Percentiles rank a stretch among this genome's conserved stretches.
Conservation (phyloP, 2,329 filamentous ascomycete genomes). For the Xylariaceae sp. region DNA sequence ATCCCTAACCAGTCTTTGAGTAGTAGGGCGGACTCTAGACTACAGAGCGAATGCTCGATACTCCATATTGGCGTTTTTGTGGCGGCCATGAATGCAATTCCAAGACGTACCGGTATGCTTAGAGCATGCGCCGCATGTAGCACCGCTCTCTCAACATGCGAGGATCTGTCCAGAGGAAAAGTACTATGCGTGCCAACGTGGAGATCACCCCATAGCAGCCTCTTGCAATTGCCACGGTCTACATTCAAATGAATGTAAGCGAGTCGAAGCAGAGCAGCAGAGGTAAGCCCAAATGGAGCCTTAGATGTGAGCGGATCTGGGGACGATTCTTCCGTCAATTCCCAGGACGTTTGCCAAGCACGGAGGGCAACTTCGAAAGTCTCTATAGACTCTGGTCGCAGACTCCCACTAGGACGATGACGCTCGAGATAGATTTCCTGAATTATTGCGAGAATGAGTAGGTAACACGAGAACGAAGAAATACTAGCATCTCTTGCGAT, state of each 20-base stretch:
- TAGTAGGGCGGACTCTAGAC: slow-evolving; percentile 56
- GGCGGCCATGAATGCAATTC: slow-evolving; percentile 57
- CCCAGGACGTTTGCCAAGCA: slow-evolving; percentile 59
- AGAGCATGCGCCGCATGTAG: slow-evolving; percentile 60
- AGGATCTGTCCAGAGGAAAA: slow-evolving; percentile 48
- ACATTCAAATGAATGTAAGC: slow-evolving; percentile 36
- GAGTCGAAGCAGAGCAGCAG: slow-evolving; percentile 34
- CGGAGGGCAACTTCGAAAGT: slow-evolving; percentile 53
- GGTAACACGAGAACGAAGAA: slow-evolving; percentile 59
- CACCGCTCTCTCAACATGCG: slow-evolving; percentile 44
- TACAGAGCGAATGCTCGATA: slow-evolving; percentile 60
- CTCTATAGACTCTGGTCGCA: slow-evolving; percentile 46
- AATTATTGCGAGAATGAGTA: slow-evolving; percentile 59
- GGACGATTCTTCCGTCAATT: slow-evolving; percentile 56
- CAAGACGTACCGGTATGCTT: slow-evolving; percentile 58
- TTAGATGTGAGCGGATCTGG: slow-evolving; percentile 59
- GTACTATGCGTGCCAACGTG: slow-evolving; percentile 47
- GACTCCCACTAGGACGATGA: slow-evolving; percentile 36
- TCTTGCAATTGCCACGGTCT: slow-evolving; percentile 52
- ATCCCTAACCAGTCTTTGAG: slow-evolving; percentile 50
- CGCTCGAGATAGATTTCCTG: slow-evolving; percentile 60
- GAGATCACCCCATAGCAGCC: slow-evolving; percentile 53
- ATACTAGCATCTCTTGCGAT: slow-evolving; percentile 40
- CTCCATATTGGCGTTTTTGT: slow-evolving; percentile 62
- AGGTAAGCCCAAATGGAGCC: slow-evolving; percentile 59